Evolutionary conservation across 2,329 filamentous ascomycete species (phyloP).

Genomic region (Ophiostoma australiae): DNA sequence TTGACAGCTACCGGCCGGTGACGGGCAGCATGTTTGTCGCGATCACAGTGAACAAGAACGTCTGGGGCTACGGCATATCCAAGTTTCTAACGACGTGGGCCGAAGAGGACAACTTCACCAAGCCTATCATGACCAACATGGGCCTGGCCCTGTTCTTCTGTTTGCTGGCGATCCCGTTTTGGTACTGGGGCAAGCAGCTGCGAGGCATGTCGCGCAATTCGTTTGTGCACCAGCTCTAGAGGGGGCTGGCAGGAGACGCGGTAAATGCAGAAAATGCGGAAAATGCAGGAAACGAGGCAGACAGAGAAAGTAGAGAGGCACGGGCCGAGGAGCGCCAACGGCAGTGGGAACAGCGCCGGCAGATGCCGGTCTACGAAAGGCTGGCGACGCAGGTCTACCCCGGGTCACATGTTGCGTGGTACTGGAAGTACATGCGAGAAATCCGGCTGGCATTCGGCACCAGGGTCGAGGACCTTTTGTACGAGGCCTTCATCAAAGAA

Average conservation of each 20-base stretch:
- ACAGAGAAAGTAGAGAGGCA: not conserved
- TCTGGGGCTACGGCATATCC: slow-evolving; percentile 33
- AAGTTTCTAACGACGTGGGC: slow-evolving; percentile 33
- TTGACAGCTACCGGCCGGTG: slow-evolving; percentile 62
- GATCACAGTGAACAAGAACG: slow-evolving; percentile 32
- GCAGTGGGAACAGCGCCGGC: not conserved
- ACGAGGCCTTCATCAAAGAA: not conserved
- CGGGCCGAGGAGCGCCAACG: no score
- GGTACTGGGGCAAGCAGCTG: not conserved
- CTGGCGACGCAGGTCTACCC: not conserved
- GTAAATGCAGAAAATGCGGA: not conserved
- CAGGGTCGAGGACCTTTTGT: not conserved
- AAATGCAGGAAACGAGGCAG: not conserved
- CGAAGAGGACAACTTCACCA: slow-evolving; percentile 28
- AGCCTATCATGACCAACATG: not conserved
- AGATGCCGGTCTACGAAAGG: not conserved
- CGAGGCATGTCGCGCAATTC: not conserved
- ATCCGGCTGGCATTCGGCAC: not conserved
- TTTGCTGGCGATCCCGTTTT: not conserved
- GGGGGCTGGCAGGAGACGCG: not conserved
- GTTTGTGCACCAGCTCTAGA: not conserved
- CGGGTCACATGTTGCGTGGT: not conserved
- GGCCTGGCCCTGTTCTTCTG: not conserved
- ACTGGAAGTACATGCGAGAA: not conserved
- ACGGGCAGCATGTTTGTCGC: slow-evolving; percentile 41